Percentiles rank a stretch among this genome's conserved stretches.
These are phyloP conservation scores for Eucalyptus curtisii DNA, from an alignment of 345 rosid species.

Conservation along the genomic window DNA sequence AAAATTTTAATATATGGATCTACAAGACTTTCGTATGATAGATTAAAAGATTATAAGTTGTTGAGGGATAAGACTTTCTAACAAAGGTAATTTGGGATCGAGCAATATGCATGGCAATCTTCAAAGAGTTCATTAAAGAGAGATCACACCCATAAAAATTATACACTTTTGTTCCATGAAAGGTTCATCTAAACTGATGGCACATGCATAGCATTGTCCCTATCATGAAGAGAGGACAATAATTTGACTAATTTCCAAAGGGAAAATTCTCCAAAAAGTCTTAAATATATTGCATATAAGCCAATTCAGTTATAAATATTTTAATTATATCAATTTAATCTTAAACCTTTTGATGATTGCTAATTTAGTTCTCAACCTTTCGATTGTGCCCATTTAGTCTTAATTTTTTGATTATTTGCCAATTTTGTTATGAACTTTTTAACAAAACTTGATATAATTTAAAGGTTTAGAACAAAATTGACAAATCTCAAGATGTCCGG, in stretches of 20 bases:
- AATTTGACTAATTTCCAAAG: background rate
- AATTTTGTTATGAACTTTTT: no score
- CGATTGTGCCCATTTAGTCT: no score
- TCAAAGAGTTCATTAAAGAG: background rate
- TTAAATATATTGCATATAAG: no score
- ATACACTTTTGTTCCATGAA: background rate
- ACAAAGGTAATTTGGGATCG: background rate
- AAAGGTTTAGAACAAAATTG: no score
- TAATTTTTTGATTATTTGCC: no score
- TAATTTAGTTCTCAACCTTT: no score
- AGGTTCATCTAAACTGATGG: background rate
- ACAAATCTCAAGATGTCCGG: background rate
- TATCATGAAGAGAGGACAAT: background rate
- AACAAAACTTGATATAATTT: no score
- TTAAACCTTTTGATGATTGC: no score
- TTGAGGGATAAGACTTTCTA: background rate
- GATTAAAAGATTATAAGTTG: background rate
- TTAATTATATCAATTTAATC: no score
- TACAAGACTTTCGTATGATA: background rate
- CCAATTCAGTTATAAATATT: no score
- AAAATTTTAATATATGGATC: background rate
- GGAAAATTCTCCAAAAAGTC: no score
- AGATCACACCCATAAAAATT: background rate
- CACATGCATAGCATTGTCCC: background rate
- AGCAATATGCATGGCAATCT: background rate